Evolutionary conservation across 208 protist genomes (phyloP).

Genomic region (Leishmania arabica): DNA sequence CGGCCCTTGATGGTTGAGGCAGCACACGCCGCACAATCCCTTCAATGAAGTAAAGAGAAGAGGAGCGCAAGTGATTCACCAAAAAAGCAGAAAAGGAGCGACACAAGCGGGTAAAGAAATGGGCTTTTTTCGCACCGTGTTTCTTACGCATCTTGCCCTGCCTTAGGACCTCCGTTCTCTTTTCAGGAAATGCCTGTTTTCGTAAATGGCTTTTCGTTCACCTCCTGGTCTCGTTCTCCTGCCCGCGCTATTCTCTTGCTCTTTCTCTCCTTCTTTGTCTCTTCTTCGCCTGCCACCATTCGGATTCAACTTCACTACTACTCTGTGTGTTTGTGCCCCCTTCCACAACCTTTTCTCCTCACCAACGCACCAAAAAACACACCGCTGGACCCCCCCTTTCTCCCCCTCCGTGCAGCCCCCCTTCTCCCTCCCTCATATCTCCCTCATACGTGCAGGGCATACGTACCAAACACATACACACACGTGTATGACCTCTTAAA

Average conservation of each 20-base stretch:
- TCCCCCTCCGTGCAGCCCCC: background rate
- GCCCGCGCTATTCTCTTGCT: background rate
- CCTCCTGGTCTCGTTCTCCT: background rate
- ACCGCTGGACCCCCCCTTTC: background rate
- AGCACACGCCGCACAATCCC: background rate
- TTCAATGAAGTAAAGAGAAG: background rate
- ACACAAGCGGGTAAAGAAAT: background rate
- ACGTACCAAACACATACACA: slow-evolving; percentile 2
- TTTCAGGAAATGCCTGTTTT: background rate
- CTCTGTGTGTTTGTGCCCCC: background rate
- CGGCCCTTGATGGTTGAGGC: background rate
- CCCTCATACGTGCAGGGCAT: slow-evolving; percentile 4
- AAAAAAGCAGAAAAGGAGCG: background rate
- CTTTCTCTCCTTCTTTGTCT: slow-evolving; percentile 12
- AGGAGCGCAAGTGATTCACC: background rate
- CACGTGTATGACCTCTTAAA: background rate
- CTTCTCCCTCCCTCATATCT: background rate
- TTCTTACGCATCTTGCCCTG: background rate
- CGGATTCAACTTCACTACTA: background rate
- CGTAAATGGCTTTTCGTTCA: background rate
- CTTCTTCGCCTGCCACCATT: background rate
- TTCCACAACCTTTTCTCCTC: background rate
- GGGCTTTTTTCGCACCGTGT: too few species aligned
- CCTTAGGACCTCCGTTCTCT: background rate
- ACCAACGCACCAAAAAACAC: background rate